phyloP scores from a whole-genome alignment of 805 yeast genomes.

The Limtongia smithiae region DNA sequence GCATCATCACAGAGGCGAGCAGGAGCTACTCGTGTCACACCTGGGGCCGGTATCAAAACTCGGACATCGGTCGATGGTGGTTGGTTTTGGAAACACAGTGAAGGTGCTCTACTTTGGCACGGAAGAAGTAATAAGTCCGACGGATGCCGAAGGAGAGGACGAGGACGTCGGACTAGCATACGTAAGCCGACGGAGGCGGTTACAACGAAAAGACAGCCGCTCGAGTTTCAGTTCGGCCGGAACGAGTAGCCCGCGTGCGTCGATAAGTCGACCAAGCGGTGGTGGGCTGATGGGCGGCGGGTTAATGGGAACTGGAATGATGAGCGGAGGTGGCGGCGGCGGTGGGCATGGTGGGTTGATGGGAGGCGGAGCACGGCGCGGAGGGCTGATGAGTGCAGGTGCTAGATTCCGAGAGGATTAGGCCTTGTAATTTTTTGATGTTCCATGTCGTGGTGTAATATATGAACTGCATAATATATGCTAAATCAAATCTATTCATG shows the following conservation, averaged over 20 bases:
- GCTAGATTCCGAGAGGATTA: slow-evolving; percentile 1
- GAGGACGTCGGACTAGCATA: slow-evolving; percentile 32
- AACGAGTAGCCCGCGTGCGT: slow-evolving; percentile 1
- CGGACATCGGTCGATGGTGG: slow-evolving; percentile 74
- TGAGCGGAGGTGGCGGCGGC: slow-evolving; percentile 1
- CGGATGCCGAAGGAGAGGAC: slow-evolving; percentile 43
- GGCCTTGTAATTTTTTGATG: neutral
- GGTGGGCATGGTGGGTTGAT: slow-evolving; percentile 10
- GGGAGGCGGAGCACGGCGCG: slow-evolving; percentile 12
- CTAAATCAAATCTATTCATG: too few relatives aligned
- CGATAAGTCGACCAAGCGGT: slow-evolving; percentile 1
- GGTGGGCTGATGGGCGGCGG: slow-evolving; percentile 23
- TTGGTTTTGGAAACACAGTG: slow-evolving; percentile 69
- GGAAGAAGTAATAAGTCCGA: slow-evolving; percentile 62
- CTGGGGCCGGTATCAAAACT: slow-evolving; percentile 63
- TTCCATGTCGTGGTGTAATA: too few relatives aligned
- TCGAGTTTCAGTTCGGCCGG: neutral
- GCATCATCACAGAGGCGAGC: neutral
- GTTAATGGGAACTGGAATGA: neutral
- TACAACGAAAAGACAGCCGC: slow-evolving; percentile 1
- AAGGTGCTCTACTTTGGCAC: slow-evolving; percentile 72
- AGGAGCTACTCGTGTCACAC: slow-evolving; percentile 44
- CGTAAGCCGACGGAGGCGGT: slow-evolving; percentile 19
- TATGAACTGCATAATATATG: neutral
- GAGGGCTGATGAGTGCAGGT: slow-evolving; percentile 22